A percentile compares a stretch with the other conserved stretches of the same genome.
Evolutionary conservation across 2,329 filamentous ascomycete genomes (phyloP).

Genomic region (Diaporthe humulicola): DNA sequence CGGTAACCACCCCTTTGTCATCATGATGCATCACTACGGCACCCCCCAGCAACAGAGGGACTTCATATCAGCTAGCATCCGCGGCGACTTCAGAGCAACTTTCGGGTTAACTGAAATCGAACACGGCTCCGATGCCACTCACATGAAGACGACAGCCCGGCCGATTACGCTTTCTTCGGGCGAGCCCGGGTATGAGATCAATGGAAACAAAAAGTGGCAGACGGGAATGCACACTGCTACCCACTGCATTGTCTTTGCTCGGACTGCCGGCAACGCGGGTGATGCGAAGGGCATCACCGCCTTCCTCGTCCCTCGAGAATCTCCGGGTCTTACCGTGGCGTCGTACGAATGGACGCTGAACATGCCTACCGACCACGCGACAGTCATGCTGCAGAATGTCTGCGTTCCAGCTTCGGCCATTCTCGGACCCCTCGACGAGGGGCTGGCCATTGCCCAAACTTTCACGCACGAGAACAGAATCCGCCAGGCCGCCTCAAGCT

Average conservation of each 20-base stretch:
- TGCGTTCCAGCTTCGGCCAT: neutral
- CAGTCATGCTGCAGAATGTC: neutral
- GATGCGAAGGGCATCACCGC: neutral
- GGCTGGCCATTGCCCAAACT: neutral
- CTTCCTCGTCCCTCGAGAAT: neutral
- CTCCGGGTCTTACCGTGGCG: neutral
- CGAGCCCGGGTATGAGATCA: neutral
- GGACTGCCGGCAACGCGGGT: neutral
- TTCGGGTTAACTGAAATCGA: neutral
- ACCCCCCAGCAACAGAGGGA: neutral
- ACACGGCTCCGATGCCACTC: neutral
- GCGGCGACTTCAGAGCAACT: neutral
- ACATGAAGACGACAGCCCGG: neutral
- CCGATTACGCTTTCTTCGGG: neutral
- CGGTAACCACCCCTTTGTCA: neutral
- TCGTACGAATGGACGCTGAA: neutral
- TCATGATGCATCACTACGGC: neutral
- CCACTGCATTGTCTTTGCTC: neutral
- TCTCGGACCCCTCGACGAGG: neutral
- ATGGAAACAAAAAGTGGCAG: neutral
- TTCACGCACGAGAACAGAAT: neutral
- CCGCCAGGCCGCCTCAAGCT: neutral
- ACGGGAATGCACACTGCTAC: neutral
- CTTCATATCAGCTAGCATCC: neutral
- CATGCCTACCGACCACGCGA: neutral